A percentile compares a stretch with the other conserved stretches of the same genome.
Conservation (phyloP, 139 green algal species). For the Raphidocelis subcapitata region DNA sequence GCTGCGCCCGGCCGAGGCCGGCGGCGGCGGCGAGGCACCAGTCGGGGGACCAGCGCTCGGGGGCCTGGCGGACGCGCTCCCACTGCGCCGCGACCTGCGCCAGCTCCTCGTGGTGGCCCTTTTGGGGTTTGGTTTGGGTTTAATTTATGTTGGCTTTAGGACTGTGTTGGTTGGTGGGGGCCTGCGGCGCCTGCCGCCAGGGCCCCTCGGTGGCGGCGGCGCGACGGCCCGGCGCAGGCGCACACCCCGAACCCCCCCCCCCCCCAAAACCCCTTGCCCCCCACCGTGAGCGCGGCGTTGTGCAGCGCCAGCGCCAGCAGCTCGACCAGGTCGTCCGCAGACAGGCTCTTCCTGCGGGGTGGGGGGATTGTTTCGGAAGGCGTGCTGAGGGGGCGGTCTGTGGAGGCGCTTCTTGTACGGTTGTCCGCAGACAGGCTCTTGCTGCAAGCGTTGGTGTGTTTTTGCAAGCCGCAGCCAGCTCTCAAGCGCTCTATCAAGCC, state of each 20-base stretch:
- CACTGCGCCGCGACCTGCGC: conserved; percentile 34
- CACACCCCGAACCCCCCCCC: neutral
- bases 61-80: conserved; percentile 17
- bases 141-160: no score
- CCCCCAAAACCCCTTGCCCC: neutral
- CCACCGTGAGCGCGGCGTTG: conserved; percentile 48
- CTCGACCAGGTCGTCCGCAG: conserved; percentile 59
- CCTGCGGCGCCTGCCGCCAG: neutral
- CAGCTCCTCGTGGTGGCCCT: conserved; percentile 59
- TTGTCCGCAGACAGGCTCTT: no score
- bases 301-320: conserved; percentile 64
- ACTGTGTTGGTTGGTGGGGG: neutral
- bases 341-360: conserved; percentile 17
- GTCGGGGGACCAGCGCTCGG: conserved; percentile 20
- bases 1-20: conserved; percentile 56
- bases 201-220: neutral
- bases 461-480: no score
- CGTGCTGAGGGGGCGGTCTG: no score
- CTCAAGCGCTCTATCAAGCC: no score
- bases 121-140: no score
- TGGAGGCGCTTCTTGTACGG: no score
- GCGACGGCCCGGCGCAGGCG: no score
- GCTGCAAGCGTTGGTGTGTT: no score
- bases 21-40: conserved; percentile 71
- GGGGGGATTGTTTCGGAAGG: no score